Evolutionary conservation across 805 yeast genomes (phyloP), one percentile per base, ranked within the genome.

Genomic region (Debaryomyces tyrocola): DNA sequence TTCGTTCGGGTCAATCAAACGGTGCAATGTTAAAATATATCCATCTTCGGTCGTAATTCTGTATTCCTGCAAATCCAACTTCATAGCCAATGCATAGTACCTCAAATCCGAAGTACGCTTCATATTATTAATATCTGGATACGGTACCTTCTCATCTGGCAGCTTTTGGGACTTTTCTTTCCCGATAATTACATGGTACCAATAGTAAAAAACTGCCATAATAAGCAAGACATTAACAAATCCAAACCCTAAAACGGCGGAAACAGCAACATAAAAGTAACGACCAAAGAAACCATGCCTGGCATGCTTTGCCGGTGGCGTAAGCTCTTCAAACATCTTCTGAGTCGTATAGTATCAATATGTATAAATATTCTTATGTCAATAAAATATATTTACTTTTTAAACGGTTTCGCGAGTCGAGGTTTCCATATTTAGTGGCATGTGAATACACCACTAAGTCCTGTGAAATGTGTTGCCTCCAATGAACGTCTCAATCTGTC

Each of bases 31-130:
- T n/a, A 92, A 66, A 1, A 82, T 70, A 61, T 80, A 90, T 1
- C 97, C 97, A 63, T 94, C 98, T 12, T 74, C 73, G 0, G 98
- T 91, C 8, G 79, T 70, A 1, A 90, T 71, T 28, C 73, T 77
- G 58, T 79, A 81, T 45, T 77, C 83, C 38, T 75, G 77, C 33
- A 90, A 69, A 12, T 77, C 82, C 14, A 87, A 67, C 0, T 83
- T 87, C 41, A 84, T 66, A 27, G 83, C 73, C 34, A 71, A 67
- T 12, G 86, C 84, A 59, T 91, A 92, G 60, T 87, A 89, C 20
- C 78, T 62, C 41, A 92, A 66, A 50, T 84, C 84, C 18, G 54
- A 53, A 8, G 66, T 55, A 18, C 63, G 50, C 46, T 70, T 69
- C 64, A 73, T 56, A 6, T 53, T 43, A 33, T 66, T 57, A 10